These are phyloP conservation scores for Phaeotremella fagi DNA, from an alignment of 768 basidiomycete genomes.

Conservation along the genomic window DNA sequence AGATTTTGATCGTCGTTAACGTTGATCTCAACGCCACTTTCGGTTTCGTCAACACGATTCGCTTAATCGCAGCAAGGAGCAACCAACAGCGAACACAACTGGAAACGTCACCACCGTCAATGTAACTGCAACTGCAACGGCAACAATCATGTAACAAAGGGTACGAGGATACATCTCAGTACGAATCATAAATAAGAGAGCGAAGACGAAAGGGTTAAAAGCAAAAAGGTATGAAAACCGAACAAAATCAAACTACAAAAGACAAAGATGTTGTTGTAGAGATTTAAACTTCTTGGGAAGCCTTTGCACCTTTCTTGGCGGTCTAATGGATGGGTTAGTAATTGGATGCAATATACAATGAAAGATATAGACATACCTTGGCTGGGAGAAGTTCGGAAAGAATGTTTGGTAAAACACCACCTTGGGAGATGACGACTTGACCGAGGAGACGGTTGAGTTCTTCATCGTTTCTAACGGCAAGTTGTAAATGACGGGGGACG, in stretches of 20 bases:
- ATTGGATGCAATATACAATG: not conserved
- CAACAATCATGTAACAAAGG: not conserved
- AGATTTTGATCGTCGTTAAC: too few relatives aligned
- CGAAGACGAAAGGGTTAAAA: slow-evolving; percentile 4
- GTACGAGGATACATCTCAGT: not conserved
- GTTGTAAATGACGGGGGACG: slow-evolving; percentile 84
- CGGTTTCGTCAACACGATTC: too few relatives aligned
- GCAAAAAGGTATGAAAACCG: slow-evolving; percentile 5
- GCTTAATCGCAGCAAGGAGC: too few relatives aligned
- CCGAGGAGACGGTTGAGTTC: slow-evolving; percentile 77
- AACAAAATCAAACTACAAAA: slow-evolving; percentile 1
- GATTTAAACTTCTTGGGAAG: slow-evolving; percentile 47
- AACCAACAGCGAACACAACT: too few relatives aligned
- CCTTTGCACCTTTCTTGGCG: slow-evolving; percentile 40
- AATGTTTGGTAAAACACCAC: slow-evolving; percentile 74
- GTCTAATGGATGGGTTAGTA: slow-evolving; percentile 10
- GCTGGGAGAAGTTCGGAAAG: slow-evolving; percentile 59
- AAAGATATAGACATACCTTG: slow-evolving; percentile 52
- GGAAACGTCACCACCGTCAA: too few relatives aligned
- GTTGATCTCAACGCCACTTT: too few relatives aligned
- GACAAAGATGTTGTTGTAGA: slow-evolving; percentile 3
- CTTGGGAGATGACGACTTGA: slow-evolving; percentile 81
- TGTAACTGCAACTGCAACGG: not conserved
- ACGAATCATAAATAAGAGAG: not conserved
- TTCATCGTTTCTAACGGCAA: slow-evolving; percentile 87